Percentiles rank a stretch among this genome's conserved stretches.
These are phyloP conservation scores for Arthrobotrys pseudoclavata DNA, from an alignment of 2,329 filamentous ascomycete genomes.

Conservation along the genomic window DNA sequence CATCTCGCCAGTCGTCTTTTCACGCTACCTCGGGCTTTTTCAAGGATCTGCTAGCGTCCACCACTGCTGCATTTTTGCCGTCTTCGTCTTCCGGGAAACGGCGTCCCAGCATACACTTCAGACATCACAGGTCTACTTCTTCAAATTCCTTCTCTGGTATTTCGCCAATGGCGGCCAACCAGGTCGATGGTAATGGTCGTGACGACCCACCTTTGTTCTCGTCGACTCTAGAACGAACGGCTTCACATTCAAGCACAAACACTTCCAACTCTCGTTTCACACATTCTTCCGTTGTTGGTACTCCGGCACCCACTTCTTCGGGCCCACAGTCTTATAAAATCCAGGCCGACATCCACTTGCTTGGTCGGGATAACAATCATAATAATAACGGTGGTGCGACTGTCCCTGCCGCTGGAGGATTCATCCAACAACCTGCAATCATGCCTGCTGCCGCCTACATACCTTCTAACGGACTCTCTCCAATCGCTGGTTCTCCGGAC, in stretches of 20 bases:
- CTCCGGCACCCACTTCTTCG: constrained; percentile 51
- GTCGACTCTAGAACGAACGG: constrained; percentile 50
- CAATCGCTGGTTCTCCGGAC: constrained; percentile 53
- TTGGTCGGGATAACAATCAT: constrained; percentile 19
- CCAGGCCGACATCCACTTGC: constrained; percentile 27
- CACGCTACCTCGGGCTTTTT: constrained; percentile 59
- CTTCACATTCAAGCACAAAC: constrained; percentile 57
- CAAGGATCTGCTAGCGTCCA: constrained; percentile 59
- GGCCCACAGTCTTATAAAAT: constrained; percentile 54
- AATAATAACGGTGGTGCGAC: constrained; percentile 41
- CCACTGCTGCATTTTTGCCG: constrained; percentile 51
- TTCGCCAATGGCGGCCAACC: constrained; percentile 45
- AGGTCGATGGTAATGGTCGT: constrained; percentile 34
- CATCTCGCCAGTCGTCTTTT: constrained; percentile 51
- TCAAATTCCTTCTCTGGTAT: constrained; percentile 47
- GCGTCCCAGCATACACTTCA: constrained; percentile 55
- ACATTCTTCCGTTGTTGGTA: constrained; percentile 53
- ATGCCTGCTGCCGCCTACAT: constrained; percentile 50
- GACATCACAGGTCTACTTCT: constrained; percentile 54
- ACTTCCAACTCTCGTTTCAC: constrained; percentile 59
- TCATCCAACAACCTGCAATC: constrained; percentile 58
- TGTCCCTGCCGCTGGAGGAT: constrained; percentile 46
- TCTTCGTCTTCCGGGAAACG: constrained; percentile 51
- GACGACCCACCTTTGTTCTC: constrained; percentile 46
- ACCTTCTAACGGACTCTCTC: constrained; percentile 44